Evolutionary conservation across 148 eudicot genomes (phyloP).

Genomic region (Persicaria maculosa): DNA sequence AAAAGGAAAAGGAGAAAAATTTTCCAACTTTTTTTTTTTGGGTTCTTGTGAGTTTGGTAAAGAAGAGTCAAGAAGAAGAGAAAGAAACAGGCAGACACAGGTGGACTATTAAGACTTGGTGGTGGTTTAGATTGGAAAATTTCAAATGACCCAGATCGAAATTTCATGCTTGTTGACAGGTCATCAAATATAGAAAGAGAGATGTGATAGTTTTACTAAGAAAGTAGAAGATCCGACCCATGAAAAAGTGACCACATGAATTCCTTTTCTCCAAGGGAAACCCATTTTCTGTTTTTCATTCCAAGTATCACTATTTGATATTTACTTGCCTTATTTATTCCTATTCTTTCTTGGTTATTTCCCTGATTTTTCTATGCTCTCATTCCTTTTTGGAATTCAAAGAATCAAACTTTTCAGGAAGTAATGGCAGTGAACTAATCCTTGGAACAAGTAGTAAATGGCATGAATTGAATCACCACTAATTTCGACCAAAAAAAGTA

Average conservation of each 20-base stretch:
- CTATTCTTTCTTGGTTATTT: background rate
- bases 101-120: slow-evolving; percentile 14
- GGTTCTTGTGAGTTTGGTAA: background rate
- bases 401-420: slow-evolving; percentile 14
- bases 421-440: slow-evolving; percentile 20
- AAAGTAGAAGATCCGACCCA: slow-evolving; percentile 40
- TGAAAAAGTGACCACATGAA: slow-evolving; percentile 28
- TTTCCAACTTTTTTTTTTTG: slow-evolving; percentile 45
- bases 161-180: slow-evolving; percentile 28
- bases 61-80: slow-evolving; percentile 4
- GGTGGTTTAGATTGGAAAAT: slow-evolving; percentile 33
- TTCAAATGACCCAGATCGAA: slow-evolving; percentile 34
- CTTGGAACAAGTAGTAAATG: background rate
- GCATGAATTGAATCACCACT: too few relatives aligned
- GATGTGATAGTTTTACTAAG: slow-evolving; percentile 38
- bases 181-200: slow-evolving; percentile 13
- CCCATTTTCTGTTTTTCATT: background rate
- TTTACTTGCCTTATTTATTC: background rate
- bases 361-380: background rate
- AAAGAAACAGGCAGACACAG: slow-evolving; percentile 14
- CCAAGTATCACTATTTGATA: too few relatives aligned
- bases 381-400: background rate
- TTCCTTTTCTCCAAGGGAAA: slow-evolving; percentile 23
- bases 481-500: too few relatives aligned
- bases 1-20: slow-evolving; percentile 20